Percentiles rank a stretch among this genome's conserved stretches.
phyloP scores from a whole-genome alignment of 768 basidiomycete species.

The Polyporus arcularius region DNA sequence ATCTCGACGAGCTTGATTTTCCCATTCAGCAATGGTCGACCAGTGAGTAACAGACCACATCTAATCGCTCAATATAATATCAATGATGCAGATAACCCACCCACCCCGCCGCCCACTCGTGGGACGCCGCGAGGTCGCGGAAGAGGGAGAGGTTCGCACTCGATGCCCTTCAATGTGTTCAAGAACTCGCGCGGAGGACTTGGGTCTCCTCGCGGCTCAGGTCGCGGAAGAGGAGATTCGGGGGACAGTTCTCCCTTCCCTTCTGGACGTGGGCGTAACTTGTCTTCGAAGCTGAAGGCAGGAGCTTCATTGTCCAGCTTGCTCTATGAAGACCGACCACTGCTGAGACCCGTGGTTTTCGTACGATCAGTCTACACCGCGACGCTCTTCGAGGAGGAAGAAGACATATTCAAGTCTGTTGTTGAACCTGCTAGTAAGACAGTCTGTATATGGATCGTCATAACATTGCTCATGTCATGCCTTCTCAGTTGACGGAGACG shows the following conservation, averaged over 20 bases:
- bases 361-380: conserved; percentile 58
- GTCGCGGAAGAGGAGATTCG: conserved; percentile 14
- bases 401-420: conserved; percentile 60
- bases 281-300: conserved; percentile 33
- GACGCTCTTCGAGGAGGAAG: conserved; percentile 53
- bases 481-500: conserved; percentile 43
- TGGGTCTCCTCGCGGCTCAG: conserved; percentile 8
- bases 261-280: conserved; percentile 17
- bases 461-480: neutral
- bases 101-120: conserved; percentile 1
- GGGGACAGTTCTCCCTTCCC: neutral
- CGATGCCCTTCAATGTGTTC: neutral
- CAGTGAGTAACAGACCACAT: conserved; percentile 25
- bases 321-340: conserved; percentile 58
- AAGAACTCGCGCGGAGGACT: conserved; percentile 1
- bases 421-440: conserved; percentile 53
- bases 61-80: neutral
- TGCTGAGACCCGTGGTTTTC: conserved; percentile 68
- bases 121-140: conserved; percentile 26
- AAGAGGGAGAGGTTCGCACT: conserved; percentile 24
- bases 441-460: neutral
- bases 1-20: conserved; percentile 27
- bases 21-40: conserved; percentile 32
- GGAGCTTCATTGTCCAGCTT: conserved; percentile 56
- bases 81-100: conserved; percentile 4